phyloP scores from a whole-genome alignment of 1,284 basidiomycete species.

The Cryptococcus hybrid region DNA sequence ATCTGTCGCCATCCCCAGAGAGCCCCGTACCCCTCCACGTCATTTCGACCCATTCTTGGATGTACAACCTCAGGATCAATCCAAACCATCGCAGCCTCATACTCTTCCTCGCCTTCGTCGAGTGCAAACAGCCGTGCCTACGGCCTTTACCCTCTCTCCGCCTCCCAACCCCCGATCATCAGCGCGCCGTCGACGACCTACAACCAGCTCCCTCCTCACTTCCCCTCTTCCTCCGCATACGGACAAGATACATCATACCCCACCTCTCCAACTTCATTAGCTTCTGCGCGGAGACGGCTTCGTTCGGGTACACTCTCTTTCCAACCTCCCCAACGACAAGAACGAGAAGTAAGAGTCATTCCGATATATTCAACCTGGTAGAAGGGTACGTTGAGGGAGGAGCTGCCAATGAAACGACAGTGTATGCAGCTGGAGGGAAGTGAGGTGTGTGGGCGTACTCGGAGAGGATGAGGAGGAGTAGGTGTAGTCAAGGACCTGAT shows the following conservation, averaged over 20 bases:
- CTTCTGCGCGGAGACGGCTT: conserved; percentile 24
- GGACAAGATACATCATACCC: conserved; percentile 16
- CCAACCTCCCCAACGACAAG: conserved; percentile 33
- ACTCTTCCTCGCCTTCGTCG: conserved; percentile 12
- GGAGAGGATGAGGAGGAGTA: conserved; percentile 26
- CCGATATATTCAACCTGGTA: conserved; percentile 45
- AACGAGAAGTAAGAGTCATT: conserved; percentile 38
- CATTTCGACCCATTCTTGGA: neutral
- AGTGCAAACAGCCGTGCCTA: neutral
- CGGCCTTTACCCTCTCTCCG: conserved; percentile 4
- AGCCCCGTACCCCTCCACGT: neutral
- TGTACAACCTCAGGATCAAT: neutral
- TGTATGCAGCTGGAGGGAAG: conserved; percentile 44
- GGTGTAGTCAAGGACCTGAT: neutral
- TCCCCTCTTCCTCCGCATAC: conserved; percentile 6
- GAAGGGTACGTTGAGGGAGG: conserved; percentile 46
- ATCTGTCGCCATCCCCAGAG: neutral
- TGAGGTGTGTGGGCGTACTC: conserved; percentile 37
- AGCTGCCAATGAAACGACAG: conserved; percentile 46
- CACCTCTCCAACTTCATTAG: conserved; percentile 26
- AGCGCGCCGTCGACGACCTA: conserved; percentile 21
- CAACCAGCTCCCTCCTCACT: conserved; percentile 18
- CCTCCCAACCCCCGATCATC: conserved; percentile 3
- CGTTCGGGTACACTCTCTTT: conserved; percentile 13
- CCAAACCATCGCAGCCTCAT: conserved; percentile 1